phyloP scores from a whole-genome alignment of 2,329 filamentous ascomycete genomes.

The Microthyrium microscopicum region DNA sequence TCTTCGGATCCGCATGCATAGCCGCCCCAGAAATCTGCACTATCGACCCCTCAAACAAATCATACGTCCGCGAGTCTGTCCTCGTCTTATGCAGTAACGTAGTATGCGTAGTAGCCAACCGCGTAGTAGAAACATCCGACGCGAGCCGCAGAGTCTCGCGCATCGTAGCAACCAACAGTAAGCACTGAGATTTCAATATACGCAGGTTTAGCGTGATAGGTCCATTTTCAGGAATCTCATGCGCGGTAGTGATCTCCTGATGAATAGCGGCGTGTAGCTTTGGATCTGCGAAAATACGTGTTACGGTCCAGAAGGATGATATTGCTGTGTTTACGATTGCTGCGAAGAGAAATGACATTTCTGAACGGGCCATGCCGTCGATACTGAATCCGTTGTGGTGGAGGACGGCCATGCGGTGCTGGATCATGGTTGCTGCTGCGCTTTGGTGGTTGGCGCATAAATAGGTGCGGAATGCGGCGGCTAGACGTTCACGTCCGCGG shows the following conservation, averaged over 20 bases:
- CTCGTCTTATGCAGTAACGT: slow-evolving; percentile 22
- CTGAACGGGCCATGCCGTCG: slow-evolving; percentile 12
- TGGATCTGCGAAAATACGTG: slow-evolving; percentile 26
- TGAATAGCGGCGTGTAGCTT: slow-evolving; percentile 23
- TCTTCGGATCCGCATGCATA: slow-evolving; percentile 23
- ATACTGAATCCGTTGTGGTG: slow-evolving; percentile 10
- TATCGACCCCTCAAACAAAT: slow-evolving; percentile 26
- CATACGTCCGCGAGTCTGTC: too few species aligned
- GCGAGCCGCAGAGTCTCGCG: slow-evolving; percentile 29
- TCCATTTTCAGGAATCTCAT: slow-evolving; percentile 3
- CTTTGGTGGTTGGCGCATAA: slow-evolving; percentile 13
- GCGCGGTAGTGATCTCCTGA: slow-evolving; percentile 19
- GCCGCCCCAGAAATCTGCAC: slow-evolving; percentile 29
- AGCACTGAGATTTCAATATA: slow-evolving; percentile 17
- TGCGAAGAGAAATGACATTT: slow-evolving; percentile 17
- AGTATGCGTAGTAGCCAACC: slow-evolving; percentile 27
- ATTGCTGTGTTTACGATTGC: slow-evolving; percentile 27
- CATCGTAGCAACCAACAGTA: slow-evolving; percentile 28
- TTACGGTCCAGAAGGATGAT: slow-evolving; percentile 29
- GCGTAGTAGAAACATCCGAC: slow-evolving; percentile 22
- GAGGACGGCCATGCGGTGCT: slow-evolving; percentile 13
- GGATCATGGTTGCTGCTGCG: slow-evolving; percentile 13
- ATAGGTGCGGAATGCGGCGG: slow-evolving; percentile 15
- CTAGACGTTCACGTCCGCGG: slow-evolving; percentile 18
- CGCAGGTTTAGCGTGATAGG: too few species aligned